These are phyloP conservation scores for Artemisia annua DNA, from an alignment of 129 eudicot genomes.

Conservation along the genomic window DNA sequence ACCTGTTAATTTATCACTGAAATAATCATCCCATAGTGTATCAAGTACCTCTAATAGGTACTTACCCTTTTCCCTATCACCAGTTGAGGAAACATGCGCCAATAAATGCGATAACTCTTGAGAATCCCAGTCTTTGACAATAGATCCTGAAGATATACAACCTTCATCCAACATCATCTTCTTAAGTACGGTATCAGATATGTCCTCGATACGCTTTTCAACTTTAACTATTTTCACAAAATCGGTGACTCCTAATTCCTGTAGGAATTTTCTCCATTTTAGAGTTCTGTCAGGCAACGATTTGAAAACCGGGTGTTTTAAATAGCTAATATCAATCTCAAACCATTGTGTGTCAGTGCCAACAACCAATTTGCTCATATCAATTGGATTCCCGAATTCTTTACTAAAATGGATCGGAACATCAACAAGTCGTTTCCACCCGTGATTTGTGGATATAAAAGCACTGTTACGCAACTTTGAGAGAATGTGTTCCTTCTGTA, in stretches of 20 bases:
- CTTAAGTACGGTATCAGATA: conserved; percentile 35
- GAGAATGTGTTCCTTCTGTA: conserved; percentile 49
- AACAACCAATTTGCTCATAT: conserved; percentile 41
- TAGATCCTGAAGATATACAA: conserved; percentile 33
- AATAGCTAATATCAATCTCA: conserved; percentile 51
- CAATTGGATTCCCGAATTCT: conserved; percentile 55
- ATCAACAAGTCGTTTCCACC: conserved; percentile 53
- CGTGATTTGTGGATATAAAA: conserved; percentile 58
- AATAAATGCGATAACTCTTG: conserved; percentile 47
- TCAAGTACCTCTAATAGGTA: conserved; percentile 70
- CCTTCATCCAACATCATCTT: conserved; percentile 34
- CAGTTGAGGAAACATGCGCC: conserved; percentile 40
- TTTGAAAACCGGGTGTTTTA: conserved; percentile 48
- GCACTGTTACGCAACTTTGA: conserved; percentile 53
- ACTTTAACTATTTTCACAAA: conserved; percentile 52
- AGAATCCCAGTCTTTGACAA: conserved; percentile 62
- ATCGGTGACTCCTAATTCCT: conserved; percentile 67
- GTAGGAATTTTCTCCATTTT: conserved; percentile 67
- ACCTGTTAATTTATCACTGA: conserved; percentile 52
- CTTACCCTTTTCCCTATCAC: conserved; percentile 47
- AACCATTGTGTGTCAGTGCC: conserved; percentile 57
- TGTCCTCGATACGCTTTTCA: conserved; percentile 46
- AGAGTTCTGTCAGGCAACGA: conserved; percentile 32
- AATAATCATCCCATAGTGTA: conserved; percentile 67
- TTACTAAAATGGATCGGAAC: conserved; percentile 57